Evolutionary conservation across 148 eudicot genomes (phyloP).

Genomic region (Amaranthus palmeri): DNA sequence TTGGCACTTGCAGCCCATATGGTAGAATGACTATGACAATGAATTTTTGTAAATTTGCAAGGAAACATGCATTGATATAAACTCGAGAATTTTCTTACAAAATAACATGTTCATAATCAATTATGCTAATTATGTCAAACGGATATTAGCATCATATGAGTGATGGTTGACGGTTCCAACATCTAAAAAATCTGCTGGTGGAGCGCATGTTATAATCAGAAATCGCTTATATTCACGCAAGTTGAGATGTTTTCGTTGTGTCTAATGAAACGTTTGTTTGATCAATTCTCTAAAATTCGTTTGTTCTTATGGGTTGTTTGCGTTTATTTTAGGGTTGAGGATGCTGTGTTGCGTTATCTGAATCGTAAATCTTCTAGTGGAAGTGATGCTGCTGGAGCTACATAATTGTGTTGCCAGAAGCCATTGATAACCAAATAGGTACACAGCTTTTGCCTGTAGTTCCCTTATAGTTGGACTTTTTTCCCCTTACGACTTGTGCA

Average conservation of each 20-base stretch:
- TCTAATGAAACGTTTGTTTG: not conserved
- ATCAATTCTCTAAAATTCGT: not conserved
- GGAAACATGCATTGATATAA: too few species aligned
- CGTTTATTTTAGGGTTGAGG: conserved; percentile 57
- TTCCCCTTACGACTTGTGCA: not conserved
- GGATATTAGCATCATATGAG: too few species aligned
- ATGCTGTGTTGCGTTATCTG: conserved; percentile 79
- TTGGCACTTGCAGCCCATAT: not conserved
- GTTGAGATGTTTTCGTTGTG: not conserved
- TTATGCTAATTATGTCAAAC: too few species aligned
- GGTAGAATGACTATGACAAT: too few species aligned
- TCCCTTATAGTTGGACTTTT: not conserved
- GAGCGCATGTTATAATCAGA: too few species aligned
- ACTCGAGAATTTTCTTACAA: too few species aligned
- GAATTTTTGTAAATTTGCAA: too few species aligned
- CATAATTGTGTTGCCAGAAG: conserved; percentile 25
- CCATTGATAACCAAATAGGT: not conserved
- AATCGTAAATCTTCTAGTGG: conserved; percentile 63
- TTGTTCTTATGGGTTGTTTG: not conserved
- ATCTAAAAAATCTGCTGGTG: too few species aligned
- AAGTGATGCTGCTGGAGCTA: conserved; percentile 50
- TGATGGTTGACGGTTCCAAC: too few species aligned
- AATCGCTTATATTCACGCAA: not conserved
- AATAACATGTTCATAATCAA: too few species aligned
- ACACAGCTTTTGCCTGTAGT: not conserved